These are phyloP conservation scores for Phytophthora kernoviae DNA, from an alignment of 352 stramenopile genomes.

Conservation along the genomic window DNA sequence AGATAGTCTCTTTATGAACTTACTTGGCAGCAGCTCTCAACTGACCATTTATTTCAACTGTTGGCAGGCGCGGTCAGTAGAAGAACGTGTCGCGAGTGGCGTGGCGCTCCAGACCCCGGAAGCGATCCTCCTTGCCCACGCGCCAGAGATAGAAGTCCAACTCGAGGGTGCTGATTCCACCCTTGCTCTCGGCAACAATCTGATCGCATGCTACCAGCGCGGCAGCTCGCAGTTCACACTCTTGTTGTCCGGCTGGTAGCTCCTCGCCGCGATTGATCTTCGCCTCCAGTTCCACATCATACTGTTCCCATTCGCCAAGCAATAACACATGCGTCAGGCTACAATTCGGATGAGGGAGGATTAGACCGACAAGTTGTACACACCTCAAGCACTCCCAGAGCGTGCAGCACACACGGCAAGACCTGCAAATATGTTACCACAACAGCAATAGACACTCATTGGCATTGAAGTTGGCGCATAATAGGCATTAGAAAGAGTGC, in stretches of 20 bases:
- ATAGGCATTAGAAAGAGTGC: not conserved
- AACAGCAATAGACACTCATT: no score
- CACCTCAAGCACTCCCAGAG: conserved; percentile 74
- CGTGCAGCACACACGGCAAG: conserved; percentile 74
- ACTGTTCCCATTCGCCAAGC: conserved; percentile 39
- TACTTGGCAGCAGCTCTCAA: not conserved
- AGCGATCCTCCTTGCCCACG: conserved; percentile 74
- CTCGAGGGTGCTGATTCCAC: conserved; percentile 45
- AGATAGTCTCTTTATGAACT: no score
- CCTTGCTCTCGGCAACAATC: conserved; percentile 63
- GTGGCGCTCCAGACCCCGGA: conserved; percentile 71
- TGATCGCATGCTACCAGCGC: conserved; percentile 70
- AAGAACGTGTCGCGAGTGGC: conserved; percentile 74
- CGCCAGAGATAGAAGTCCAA: conserved; percentile 80
- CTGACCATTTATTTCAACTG: not conserved
- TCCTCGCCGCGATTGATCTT: conserved; percentile 56
- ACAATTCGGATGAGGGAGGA: not conserved
- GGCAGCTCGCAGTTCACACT: conserved; percentile 72
- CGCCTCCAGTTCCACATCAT: conserved; percentile 51
- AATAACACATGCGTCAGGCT: not conserved
- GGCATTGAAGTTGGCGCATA: not conserved
- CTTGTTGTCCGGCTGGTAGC: conserved; percentile 43
- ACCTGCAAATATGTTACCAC: conserved; percentile 47
- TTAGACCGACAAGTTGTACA: not conserved
- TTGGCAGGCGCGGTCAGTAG: conserved; percentile 43